Evolutionary conservation across 306 rosid genomes (phyloP), one percentile per base, ranked within the genome.

Genomic region (Prunus padus): DNA sequence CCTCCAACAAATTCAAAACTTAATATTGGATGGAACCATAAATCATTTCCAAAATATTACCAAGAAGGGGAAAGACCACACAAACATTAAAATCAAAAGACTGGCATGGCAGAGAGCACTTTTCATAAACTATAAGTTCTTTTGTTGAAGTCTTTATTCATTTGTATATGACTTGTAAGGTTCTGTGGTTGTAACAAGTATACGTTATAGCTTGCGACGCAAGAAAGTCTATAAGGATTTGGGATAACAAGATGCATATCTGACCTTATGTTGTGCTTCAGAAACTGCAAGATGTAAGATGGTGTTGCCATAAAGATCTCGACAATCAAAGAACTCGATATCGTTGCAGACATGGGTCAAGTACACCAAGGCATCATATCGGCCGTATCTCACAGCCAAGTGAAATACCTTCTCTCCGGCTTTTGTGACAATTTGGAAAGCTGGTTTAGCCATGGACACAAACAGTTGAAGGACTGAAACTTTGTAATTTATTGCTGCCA

Each of bases 331-430:
- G 61, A 90, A 83, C 49, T 82, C 71, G 46, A 62, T 45, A 2
- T 87, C 88, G 63, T 87, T 85, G 60, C 80, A 76, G 71, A 83
- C 79, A 8, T 65, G 76, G 19, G 81, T 71, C 87, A 92, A 77
- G 84, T 74, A 85, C 20, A 69, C 59, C 44, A 92, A 62, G 23
- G 91, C 94, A 72, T 87, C 88, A 18, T 75, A 68, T 11, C 82
- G 83, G 16, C 90, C 91, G 2, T 82, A 82, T 73, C 87, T 89
- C 71, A 87, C 94, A 14, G 89, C 91, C 64, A 93, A 65, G 82
- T 93, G 98, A 78, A 90, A 83, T 2, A 86, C 73, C 3, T 92
- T 87, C 84, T 93, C 96, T 65, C 88, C 91, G 30, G 84, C 94
- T 77, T 65, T 77, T 12, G 98, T 87, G 19, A 50, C 81, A n/a